A percentile compares a stretch with the other conserved stretches of the same genome.
Evolutionary conservation across 805 yeast species (phyloP).

Genomic region (Dipodascus albidus): DNA sequence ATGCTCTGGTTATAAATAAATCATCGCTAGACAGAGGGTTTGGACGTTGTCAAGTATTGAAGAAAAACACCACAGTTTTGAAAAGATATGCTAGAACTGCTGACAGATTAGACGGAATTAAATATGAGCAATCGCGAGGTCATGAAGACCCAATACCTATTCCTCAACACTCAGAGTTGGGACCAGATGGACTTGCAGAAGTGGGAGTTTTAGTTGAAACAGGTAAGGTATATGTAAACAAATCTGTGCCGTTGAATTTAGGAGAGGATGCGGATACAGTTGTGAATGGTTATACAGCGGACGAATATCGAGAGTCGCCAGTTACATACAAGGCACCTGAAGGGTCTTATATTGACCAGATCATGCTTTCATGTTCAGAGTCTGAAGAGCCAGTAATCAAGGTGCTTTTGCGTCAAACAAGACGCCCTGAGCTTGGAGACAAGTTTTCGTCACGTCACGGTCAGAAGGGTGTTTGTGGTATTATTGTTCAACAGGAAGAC

Average conservation of each 20-base stretch:
- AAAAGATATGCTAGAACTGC: constrained; percentile 90
- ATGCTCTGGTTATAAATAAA: constrained; percentile 91
- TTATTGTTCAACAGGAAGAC: constrained; percentile 93
- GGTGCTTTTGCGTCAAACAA: constrained; percentile 84
- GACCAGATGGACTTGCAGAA: constrained; percentile 94
- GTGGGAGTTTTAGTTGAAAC: constrained; percentile 84
- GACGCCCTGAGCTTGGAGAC: constrained; percentile 97
- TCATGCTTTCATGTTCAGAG: constrained; percentile 92
- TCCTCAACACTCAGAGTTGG: constrained; percentile 75
- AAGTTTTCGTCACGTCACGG: constrained; percentile 97
- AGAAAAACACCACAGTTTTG: constrained; percentile 80
- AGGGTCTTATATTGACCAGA: constrained; percentile 91
- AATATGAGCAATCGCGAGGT: constrained; percentile 65
- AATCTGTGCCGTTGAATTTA: constrained; percentile 73
- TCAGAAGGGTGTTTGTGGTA: constrained; percentile 98
- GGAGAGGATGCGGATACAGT: constrained; percentile 49
- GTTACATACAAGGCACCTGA: constrained; percentile 90
- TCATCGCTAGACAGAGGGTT: constrained; percentile 92
- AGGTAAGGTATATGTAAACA: constrained; percentile 91
- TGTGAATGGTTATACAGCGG: constrained; percentile 21
- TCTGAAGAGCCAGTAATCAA: constrained; percentile 91
- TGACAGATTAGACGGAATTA: constrained; percentile 85
- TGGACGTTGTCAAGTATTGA: constrained; percentile 92
- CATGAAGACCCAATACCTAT: constrained; percentile 41
- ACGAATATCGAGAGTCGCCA: constrained; percentile 81